Evolutionary conservation across 805 yeast species (phyloP), one percentile per base, ranked within the genome.

Genomic region (Lachancea kluyveri): DNA sequence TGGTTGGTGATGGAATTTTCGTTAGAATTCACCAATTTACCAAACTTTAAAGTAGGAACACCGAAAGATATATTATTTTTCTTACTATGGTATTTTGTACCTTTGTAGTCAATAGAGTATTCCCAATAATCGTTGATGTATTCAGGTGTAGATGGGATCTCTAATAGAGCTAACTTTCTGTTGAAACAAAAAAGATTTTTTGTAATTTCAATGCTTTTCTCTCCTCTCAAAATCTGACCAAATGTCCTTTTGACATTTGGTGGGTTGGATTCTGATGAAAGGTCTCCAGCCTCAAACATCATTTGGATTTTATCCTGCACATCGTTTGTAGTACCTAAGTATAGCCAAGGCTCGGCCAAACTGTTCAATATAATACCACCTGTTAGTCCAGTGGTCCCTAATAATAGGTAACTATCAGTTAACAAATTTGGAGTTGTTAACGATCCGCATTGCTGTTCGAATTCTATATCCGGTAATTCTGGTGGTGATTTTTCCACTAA

Each of bases 301-400:
- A 10, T 6, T 10, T 33, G 20, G 8, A 37, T 6, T 19, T 37
- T 31, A 3, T 23, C 20, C 14, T 33, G 33, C 3, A 37, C 5
- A 20, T 33, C 31, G 11, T 18, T n/a, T 18, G 35, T 17, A n/a
- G 29, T 18, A 15, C 14, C 20, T 6, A 37, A 15, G 13, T 37
- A 34, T 10, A 28, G 11, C 33, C 35, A 26, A 9, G 36, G 37
- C 14, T 23, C 28, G 8, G 36, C 23, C 24, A 50, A 24, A 4
- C 38, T 31, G 11, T 40, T 33, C 11, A 49, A 26, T 18, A 42
- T 32, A 7, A 31, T 21, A 8, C 39, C 28, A 2, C 54, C 56
- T 6, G 41, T 33, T 21, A 48, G 32, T 8, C 56, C 53, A 5
- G 52, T 46, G 2, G 48, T 39, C 2, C 56, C 56, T 21, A 50